Conservation (phyloP, 2,329 filamentous ascomycete genomes). For the Curvularia verruculosa region DNA sequence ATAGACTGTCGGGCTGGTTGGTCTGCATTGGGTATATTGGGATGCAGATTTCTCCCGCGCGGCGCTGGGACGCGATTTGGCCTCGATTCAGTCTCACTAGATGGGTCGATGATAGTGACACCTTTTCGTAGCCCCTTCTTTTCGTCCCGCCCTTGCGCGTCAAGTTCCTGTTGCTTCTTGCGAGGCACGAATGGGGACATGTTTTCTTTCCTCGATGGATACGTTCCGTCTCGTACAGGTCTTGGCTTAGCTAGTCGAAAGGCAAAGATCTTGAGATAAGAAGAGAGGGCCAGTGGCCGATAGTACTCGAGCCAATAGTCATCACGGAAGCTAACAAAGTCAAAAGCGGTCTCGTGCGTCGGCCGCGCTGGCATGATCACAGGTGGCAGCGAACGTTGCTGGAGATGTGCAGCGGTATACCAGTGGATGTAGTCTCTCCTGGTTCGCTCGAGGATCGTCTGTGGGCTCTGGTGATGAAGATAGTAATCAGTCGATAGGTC, state of each 20-base stretch:
- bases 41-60: slow-evolving; percentile 29
- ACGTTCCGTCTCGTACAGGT: slow-evolving; percentile 77
- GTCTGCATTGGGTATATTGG: slow-evolving; percentile 41
- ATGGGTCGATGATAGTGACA: slow-evolving; percentile 71
- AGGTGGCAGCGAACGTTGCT: slow-evolving; percentile 65
- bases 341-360: slow-evolving; percentile 24
- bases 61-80: slow-evolving; percentile 26
- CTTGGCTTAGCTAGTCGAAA: slow-evolving; percentile 84
- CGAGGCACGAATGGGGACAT: slow-evolving; percentile 87
- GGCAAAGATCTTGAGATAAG: slow-evolving; percentile 88
- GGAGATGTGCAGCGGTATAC: slow-evolving; percentile 78
- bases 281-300: slow-evolving; percentile 83
- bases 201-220: slow-evolving; percentile 76
- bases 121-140: slow-evolving; percentile 70
- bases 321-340: slow-evolving; percentile 69
- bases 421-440: slow-evolving; percentile 82
- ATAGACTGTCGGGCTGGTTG: slow-evolving; percentile 50
- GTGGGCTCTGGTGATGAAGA: slow-evolving; percentile 86
- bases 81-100: slow-evolving; percentile 46
- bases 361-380: slow-evolving; percentile 50
- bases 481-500: slow-evolving; percentile 95
- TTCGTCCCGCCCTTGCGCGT: slow-evolving; percentile 63
- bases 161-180: slow-evolving; percentile 49
- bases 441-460: slow-evolving; percentile 68
- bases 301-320: slow-evolving; percentile 99